Evolutionary conservation across 495 filamentous ascomycete genomes (phyloP).

Genomic region (Staphylotrichum longicolle): DNA sequence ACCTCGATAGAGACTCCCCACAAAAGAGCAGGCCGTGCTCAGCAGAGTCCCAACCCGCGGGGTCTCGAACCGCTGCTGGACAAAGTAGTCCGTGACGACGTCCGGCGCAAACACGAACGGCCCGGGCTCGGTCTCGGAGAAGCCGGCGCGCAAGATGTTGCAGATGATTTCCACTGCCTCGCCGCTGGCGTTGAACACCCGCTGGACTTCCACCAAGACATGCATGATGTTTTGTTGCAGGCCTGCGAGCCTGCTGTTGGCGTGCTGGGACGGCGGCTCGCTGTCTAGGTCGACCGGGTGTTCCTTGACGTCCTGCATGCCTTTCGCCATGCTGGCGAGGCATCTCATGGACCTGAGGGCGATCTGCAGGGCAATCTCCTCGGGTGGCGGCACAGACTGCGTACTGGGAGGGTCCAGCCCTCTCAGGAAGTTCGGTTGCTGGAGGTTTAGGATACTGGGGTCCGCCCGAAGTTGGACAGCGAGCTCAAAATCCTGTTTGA

Average conservation of each 20-base stretch:
- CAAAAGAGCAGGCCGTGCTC: slow-evolving; percentile 72
- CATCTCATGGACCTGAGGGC: slow-evolving; percentile 68
- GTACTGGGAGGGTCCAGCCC: slow-evolving; percentile 30
- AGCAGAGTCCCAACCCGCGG: slow-evolving; percentile 73
- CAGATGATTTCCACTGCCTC: slow-evolving; percentile 76
- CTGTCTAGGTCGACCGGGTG: slow-evolving; percentile 63
- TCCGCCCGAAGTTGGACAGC: slow-evolving; percentile 38
- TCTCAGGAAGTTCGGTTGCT: slow-evolving; percentile 34
- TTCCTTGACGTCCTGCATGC: slow-evolving; percentile 71
- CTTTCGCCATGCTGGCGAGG: slow-evolving; percentile 72
- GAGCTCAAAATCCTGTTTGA: slow-evolving; percentile 59
- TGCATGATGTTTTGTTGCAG: slow-evolving; percentile 53
- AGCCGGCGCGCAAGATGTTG: slow-evolving; percentile 72
- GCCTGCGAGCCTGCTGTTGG: slow-evolving; percentile 15
- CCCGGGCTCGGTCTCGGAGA: slow-evolving; percentile 72
- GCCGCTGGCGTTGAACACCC: slow-evolving; percentile 58
- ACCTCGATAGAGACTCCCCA: slow-evolving; percentile 60
- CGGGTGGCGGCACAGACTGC: slow-evolving; percentile 22
- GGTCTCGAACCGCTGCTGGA: slow-evolving; percentile 58
- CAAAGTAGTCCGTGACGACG: slow-evolving; percentile 69
- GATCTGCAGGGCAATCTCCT: slow-evolving; percentile 50
- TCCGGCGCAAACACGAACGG: slow-evolving; percentile 73
- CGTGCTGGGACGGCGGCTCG: slow-evolving; percentile 21
- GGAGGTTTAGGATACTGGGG: slow-evolving; percentile 34
- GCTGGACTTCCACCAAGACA: slow-evolving; percentile 50